Evolutionary conservation across 805 yeast species (phyloP).

Genomic region (Kluyveromyces nonfermentans): DNA sequence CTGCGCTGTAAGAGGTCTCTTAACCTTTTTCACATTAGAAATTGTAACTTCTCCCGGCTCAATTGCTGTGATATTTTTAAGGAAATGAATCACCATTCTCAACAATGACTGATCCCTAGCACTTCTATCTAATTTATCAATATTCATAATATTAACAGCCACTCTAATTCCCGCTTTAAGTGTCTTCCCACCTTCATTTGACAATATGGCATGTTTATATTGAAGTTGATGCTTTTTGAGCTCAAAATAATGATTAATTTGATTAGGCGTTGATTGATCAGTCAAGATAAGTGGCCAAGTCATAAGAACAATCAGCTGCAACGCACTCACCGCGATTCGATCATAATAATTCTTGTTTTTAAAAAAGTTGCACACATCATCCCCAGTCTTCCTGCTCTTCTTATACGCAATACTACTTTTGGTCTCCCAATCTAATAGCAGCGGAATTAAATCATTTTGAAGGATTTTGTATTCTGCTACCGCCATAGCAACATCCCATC

Average conservation of each 20-base stretch:
- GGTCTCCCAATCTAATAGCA: constrained; percentile 64
- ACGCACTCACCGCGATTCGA: constrained; percentile 56
- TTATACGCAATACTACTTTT: constrained; percentile 22
- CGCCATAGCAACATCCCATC: constrained; percentile 80
- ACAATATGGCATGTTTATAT: constrained; percentile 62
- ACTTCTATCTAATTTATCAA: constrained; percentile 46
- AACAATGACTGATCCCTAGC: constrained; percentile 65
- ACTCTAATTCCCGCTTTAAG: constrained; percentile 62
- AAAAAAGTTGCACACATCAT: constrained; percentile 25
- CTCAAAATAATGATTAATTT: constrained; percentile 46
- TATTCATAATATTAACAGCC: constrained; percentile 50
- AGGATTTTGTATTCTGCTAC: constrained; percentile 74
- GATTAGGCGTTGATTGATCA: constrained; percentile 48
- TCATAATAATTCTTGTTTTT: constrained; percentile 31
- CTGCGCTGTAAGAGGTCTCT: constrained; percentile 24
- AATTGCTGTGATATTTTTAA: constrained; percentile 70
- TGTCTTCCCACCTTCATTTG: constrained; percentile 48
- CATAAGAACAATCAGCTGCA: constrained; percentile 73
- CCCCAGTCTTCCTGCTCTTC: constrained; percentile 10
- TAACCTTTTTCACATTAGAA: constrained; percentile 31
- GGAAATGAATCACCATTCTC: constrained; percentile 59
- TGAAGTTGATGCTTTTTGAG: constrained; percentile 56
- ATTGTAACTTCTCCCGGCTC: constrained; percentile 57
- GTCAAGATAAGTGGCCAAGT: constrained; percentile 79
- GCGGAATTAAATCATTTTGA: constrained; percentile 60